Evolutionary conservation across 768 basidiomycete species (phyloP), one percentile per base, ranked within the genome.

Genomic region (Xanthoconium purpureum): DNA sequence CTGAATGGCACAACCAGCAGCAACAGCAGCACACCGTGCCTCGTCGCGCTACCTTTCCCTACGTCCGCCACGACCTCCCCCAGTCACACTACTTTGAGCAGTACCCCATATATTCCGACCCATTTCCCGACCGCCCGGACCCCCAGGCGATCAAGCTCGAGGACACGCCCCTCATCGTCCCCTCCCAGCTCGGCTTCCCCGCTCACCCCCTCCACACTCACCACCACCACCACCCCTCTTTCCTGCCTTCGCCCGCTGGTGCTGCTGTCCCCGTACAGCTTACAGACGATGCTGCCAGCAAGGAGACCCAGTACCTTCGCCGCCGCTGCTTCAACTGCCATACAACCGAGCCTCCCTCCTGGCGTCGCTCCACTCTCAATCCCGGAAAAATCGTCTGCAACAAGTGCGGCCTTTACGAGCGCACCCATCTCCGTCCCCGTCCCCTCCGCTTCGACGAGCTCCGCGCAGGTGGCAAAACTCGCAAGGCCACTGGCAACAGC

Each of bases 361-460:
- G 91, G 91, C 86, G 91, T 52, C 84, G 91, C 44, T 87, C 84
- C 32, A 93, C 91, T 6, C 85, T 94, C 66, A 91, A 91, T 71
- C 89, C 89, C 0, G 91, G 91, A 61, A 94, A 94, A 74, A 94
- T 94, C 66, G 91, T 94, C 44, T 94, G 91, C 81, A 94, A 94
- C 80, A 94, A 94, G 77, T 94, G 91, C 61, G 91, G 91, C 11
- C 80, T 94, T 38, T 94, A 94, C 66, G 91, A 94, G 72, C 89
- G 91, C 66, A 94, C 91, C 13, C 91, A 94, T 62, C 73, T 93
- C 53, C 83, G 91, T 24, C 84, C 91, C 6, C 80, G 91, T 13
- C 91, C 91, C 9, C 78, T 92, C 17, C 86, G 91, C 52, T 93
- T 94, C 59, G 91, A 93, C 70, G 91, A 93, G 71, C 81, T 94